Evolutionary conservation across 2,329 filamentous ascomycete species (phyloP).

Genomic region (Blumeriella jaapii): DNA sequence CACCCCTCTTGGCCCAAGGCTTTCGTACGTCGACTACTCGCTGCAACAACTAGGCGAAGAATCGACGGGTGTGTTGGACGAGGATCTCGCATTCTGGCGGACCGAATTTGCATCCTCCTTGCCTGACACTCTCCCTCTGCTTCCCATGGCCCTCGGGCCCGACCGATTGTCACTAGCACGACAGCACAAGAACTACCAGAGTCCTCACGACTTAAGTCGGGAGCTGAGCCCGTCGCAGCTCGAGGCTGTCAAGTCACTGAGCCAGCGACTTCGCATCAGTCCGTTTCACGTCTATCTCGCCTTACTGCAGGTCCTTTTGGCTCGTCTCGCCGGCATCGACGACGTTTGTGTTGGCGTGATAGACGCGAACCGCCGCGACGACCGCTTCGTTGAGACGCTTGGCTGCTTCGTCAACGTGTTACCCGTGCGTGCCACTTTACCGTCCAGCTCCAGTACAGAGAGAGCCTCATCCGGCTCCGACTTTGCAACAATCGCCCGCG

Average conservation of each 20-base stretch:
- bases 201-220: not conserved
- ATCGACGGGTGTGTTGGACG: too few relatives aligned
- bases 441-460: too few relatives aligned
- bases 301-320: conserved; percentile 21
- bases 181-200: too few relatives aligned
- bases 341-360: conserved; percentile 34
- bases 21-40: too few relatives aligned
- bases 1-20: too few relatives aligned
- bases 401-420: conserved; percentile 13
- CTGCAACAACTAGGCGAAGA: too few relatives aligned
- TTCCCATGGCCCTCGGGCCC: conserved; percentile 21
- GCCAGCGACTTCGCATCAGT: conserved; percentile 23
- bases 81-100: too few relatives aligned
- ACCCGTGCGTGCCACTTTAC: too few relatives aligned
- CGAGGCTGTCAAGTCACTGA: not conserved
- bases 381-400: conserved; percentile 4
- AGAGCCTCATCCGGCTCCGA: too few relatives aligned
- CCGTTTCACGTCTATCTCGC: conserved; percentile 38
- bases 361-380: conserved; percentile 27
- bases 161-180: conserved; percentile 5
- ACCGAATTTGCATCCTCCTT: too few relatives aligned
- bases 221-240: not conserved
- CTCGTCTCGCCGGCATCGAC: conserved; percentile 5
- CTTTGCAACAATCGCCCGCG: conserved; percentile 16
- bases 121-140: conserved; percentile 25